Percentiles rank a stretch among this genome's conserved stretches.
Conservation (phyloP, 2,329 filamentous ascomycete genomes). For the Venturia aucupariae region DNA sequence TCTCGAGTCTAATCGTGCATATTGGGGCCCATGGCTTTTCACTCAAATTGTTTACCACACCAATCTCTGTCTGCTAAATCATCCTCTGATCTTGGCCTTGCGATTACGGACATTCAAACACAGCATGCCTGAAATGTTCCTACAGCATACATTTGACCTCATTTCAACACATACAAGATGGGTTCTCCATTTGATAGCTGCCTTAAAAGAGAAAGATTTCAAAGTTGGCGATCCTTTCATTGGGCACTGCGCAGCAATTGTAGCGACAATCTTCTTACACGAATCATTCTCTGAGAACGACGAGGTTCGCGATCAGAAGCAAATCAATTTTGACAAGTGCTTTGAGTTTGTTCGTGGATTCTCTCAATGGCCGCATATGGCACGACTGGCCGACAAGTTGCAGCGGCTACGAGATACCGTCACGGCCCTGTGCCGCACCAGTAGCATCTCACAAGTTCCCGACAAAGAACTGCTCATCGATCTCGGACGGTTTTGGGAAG, state of each 20-base stretch:
- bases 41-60: constrained; percentile 46
- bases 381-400: constrained; percentile 34
- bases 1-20: constrained; percentile 37
- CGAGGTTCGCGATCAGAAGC: constrained; percentile 32
- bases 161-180: constrained; percentile 44
- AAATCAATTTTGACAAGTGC: constrained; percentile 36
- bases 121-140: constrained; percentile 45
- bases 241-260: constrained; percentile 42
- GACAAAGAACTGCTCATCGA: constrained; percentile 35
- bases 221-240: constrained; percentile 39
- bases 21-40: constrained; percentile 46
- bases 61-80: constrained; percentile 45
- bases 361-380: constrained; percentile 37
- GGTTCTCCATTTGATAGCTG: constrained; percentile 45
- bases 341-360: constrained; percentile 35
- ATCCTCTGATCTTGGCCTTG: constrained; percentile 44
- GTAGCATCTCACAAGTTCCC: constrained; percentile 18
- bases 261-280: constrained; percentile 46
- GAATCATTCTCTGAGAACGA: constrained; percentile 41
- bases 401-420: constrained; percentile 36
- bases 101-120: constrained; percentile 44
- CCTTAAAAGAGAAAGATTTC: constrained; percentile 37
- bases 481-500: constrained; percentile 40
- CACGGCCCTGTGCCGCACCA: constrained; percentile 32
- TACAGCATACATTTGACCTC: constrained; percentile 44